Conservation (phyloP, 2,329 filamentous ascomycete genomes). For the Emergomyces pasteurianus region DNA sequence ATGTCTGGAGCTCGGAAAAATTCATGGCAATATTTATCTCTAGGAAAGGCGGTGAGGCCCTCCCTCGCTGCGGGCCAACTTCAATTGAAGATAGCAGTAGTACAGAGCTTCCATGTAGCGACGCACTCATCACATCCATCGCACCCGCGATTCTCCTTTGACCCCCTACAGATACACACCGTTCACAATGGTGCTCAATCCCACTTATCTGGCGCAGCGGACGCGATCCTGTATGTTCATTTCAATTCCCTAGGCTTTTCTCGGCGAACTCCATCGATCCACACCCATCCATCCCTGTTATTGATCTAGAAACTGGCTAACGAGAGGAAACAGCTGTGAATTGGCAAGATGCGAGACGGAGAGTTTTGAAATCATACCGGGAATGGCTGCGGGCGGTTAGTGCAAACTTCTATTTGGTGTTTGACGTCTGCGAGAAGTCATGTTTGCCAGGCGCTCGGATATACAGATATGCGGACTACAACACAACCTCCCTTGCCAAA, state of each 20-base stretch:
- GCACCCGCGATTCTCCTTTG: not conserved
- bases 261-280: not conserved
- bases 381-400: slow-evolving; percentile 94
- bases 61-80: not conserved
- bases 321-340: slow-evolving; percentile 55
- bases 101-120: not conserved
- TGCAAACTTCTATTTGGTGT: slow-evolving; percentile 17
- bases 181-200: slow-evolving; percentile 68
- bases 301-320: slow-evolving; percentile 6
- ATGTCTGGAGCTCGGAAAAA: not conserved
- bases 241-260: not conserved
- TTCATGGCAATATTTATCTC: not conserved
- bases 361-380: slow-evolving; percentile 81
- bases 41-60: not conserved
- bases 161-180: not conserved
- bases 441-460: not conserved
- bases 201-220: slow-evolving; percentile 77
- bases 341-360: slow-evolving; percentile 75
- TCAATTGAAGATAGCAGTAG: not conserved
- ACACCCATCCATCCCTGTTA: not conserved
- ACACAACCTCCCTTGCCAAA: not conserved
- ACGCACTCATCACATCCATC: not conserved
- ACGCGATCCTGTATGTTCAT: slow-evolving; percentile 60
- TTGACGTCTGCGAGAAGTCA: not conserved
- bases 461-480: not conserved